Percentiles rank a stretch among this genome's conserved stretches.
Conservation (phyloP, 331 rosid species). For the Malus hybrid region DNA sequence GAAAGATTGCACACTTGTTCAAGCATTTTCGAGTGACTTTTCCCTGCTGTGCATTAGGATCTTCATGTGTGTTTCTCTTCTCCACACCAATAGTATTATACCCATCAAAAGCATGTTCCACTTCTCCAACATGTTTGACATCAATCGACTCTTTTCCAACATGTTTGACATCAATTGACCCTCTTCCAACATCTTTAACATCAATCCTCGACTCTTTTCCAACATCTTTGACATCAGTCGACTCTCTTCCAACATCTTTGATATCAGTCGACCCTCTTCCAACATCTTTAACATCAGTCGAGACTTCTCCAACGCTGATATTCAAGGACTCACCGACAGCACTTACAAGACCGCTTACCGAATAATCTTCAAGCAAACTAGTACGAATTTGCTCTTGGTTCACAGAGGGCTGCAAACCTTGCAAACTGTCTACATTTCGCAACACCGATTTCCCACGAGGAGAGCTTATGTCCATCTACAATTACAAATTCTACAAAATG, state of each 20-base stretch:
- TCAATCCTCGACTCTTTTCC: conserved; percentile 16
- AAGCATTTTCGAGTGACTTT: conserved; percentile 12
- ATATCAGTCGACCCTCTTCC: conserved; percentile 20
- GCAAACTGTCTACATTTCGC: conserved; percentile 15
- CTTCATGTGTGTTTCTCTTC: conserved; percentile 1
- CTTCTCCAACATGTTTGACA: conserved; percentile 6
- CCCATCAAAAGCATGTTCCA: conserved; percentile 14
- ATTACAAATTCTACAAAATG: conserved; percentile 25
- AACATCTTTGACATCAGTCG: neutral
- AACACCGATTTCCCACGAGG: conserved; percentile 17
- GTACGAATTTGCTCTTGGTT: conserved; percentile 18
- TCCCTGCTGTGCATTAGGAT: neutral
- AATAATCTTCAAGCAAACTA: conserved; percentile 3
- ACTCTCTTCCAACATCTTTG: conserved; percentile 13
- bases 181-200: conserved; percentile 21
- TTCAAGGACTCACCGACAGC: conserved; percentile 30
- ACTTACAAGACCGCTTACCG: conserved; percentile 35
- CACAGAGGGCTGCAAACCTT: conserved; percentile 23
- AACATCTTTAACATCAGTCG: conserved; percentile 33
- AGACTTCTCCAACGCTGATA: conserved; percentile 3
- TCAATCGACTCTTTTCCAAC: neutral
- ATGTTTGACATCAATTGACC: conserved; percentile 31
- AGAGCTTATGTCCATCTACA: conserved; percentile 46
- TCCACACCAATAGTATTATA: conserved; percentile 1
- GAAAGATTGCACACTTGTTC: conserved; percentile 36